Evolutionary conservation across 495 filamentous ascomycete genomes (phyloP), one percentile per base, ranked within the genome.

Genomic region (Xylaria scruposa): DNA sequence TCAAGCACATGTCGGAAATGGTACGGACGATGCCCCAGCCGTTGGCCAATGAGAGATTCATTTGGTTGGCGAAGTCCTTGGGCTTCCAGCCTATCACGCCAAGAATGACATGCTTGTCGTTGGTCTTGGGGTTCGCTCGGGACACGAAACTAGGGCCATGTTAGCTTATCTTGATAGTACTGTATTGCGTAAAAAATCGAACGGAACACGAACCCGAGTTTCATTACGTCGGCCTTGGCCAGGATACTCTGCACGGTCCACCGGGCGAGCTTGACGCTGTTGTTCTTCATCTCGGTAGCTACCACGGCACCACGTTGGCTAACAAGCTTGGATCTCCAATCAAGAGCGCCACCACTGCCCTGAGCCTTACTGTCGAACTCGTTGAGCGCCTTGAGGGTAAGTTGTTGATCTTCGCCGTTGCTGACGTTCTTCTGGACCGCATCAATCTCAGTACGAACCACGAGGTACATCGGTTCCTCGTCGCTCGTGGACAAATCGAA

Each of bases 261-360:
- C 76, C 96, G 86, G 44, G 96, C 97, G 67, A 99, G 90, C 86
- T 99, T 99, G 89, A 92, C 95, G 78, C 90, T 93, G 88, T 99
- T 99, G 88, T 99, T 99, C 91, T 99, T 99, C 96, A 99, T 99
- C 83, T 96, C 96, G n/a, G 96, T 99, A 24, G 96, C 96, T 19
- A 99, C 92, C 40, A 98, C 95, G 36, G 96, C 96, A 87, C 96
- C 96, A 70, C 96, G 90, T 85, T 97, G 94, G 72, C 91, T 92
- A 67, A 90, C 91, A 61, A 99, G 89, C 88, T 98, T 99, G 70
- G 89, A 89, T 78, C 95, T 89, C 96, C 96, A 99, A 87, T 99
- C 95, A 36, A 98, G 86, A 53, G 96, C 97, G 68, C 94, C 93
- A 73, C 96, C 95, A 73, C 92, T 92, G 67, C 96, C 96, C 77